These are phyloP conservation scores for Xerocomus potaroensis DNA, from an alignment of 768 basidiomycete species.

Conservation along the genomic window DNA sequence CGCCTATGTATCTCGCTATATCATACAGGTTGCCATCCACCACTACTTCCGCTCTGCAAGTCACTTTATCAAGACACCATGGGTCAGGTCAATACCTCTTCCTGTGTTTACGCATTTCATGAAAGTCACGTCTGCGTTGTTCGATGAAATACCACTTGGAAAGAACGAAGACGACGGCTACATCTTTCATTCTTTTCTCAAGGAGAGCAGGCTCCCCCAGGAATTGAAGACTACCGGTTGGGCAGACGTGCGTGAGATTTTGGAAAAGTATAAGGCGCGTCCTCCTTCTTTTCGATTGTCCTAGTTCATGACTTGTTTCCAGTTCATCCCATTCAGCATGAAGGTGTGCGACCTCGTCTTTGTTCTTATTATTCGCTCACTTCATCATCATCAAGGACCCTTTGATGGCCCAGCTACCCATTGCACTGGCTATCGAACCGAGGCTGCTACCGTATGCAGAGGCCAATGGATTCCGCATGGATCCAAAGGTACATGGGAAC, in stretches of 20 bases:
- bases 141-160: conserved; percentile 61
- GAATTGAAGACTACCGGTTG: conserved; percentile 54
- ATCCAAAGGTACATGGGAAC: conserved; percentile 52
- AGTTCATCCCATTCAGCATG: conserved; percentile 78
- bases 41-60: conserved; percentile 71
- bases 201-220: conserved; percentile 64
- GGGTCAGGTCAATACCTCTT: conserved; percentile 65
- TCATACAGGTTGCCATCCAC: conserved; percentile 72
- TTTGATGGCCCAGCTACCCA: conserved; percentile 71
- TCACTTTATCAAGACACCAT: conserved; percentile 71
- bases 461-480: conserved; percentile 74
- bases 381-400: conserved; percentile 49
- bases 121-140: conserved; percentile 50
- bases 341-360: conserved; percentile 41
- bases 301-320: conserved; percentile 14
- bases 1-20: conserved; percentile 74
- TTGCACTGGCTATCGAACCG: conserved; percentile 74
- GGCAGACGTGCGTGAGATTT: conserved; percentile 60
- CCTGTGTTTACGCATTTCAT: conserved; percentile 63
- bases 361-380: conserved; percentile 4
- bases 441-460: conserved; percentile 67
- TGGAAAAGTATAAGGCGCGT: conserved; percentile 65
- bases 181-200: conserved; percentile 59
- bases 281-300: conserved; percentile 3
- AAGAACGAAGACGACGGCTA: conserved; percentile 77